phyloP scores from a whole-genome alignment of 2,329 filamentous ascomycete genomes.

The Alternaria burnsii region DNA sequence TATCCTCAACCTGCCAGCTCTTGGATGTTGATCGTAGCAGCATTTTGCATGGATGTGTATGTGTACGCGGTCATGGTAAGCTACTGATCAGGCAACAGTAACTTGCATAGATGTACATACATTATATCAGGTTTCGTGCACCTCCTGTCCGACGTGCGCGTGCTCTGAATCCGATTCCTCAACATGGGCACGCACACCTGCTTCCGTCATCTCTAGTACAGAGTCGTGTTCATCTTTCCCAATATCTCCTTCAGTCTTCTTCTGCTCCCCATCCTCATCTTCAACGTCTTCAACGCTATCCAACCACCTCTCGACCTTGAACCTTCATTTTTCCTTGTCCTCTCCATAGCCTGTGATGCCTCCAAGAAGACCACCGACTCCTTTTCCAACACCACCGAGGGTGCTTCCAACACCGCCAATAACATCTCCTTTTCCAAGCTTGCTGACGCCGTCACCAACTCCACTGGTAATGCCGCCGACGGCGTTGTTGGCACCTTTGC shows the following conservation, averaged over 20 bases:
- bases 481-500: conserved; percentile 53
- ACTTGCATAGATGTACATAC: background rate
- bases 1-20: background rate
- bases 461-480: conserved; percentile 54
- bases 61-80: background rate
- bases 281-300: conserved; percentile 1
- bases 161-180: background rate
- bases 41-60: background rate
- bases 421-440: conserved; percentile 56
- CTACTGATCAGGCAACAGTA: background rate
- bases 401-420: conserved; percentile 55
- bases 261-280: background rate
- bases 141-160: background rate
- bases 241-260: background rate
- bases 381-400: conserved; percentile 52
- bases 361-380: conserved; percentile 49
- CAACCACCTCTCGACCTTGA: conserved; percentile 25
- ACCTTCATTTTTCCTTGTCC: conserved; percentile 29
- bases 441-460: conserved; percentile 56
- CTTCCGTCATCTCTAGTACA: background rate
- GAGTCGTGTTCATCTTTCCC: background rate
- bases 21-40: background rate
- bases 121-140: background rate
- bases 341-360: conserved; percentile 40
- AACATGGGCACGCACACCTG: background rate